A percentile compares a stretch with the other conserved stretches of the same genome.
Conservation (phyloP, 2,329 filamentous ascomycete genomes). For the Capronia epimyces region DNA sequence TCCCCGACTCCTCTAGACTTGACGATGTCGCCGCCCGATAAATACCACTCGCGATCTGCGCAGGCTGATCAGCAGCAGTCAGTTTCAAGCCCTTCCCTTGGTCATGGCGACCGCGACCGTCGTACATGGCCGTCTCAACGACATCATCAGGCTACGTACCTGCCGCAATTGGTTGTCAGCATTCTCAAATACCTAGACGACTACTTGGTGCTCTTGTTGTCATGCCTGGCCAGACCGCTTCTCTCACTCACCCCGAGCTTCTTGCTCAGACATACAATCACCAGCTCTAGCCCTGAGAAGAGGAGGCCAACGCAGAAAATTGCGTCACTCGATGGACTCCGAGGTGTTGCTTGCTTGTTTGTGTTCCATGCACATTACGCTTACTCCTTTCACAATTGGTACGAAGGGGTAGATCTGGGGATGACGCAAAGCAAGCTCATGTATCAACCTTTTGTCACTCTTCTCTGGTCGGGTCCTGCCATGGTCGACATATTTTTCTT, state of each 20-base stretch:
- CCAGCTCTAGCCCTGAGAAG: not conserved
- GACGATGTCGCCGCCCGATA: not conserved
- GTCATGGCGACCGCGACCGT: not conserved
- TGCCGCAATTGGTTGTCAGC: not conserved
- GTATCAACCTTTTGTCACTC: conserved; percentile 13
- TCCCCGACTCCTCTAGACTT: not conserved
- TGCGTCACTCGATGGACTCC: conserved; percentile 36
- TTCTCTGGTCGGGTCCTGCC: conserved; percentile 12
- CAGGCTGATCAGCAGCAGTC: not conserved
- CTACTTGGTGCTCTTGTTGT: not conserved
- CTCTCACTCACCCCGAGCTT: not conserved
- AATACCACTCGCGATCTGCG: not conserved
- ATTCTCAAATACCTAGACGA: not conserved
- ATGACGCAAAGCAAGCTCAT: conserved; percentile 3
- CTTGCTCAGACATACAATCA: not conserved
- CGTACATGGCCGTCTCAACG: not conserved
- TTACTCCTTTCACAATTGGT: conserved; percentile 10
- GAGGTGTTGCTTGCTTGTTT: conserved; percentile 38
- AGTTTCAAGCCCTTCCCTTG: too few relatives aligned
- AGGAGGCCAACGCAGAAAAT: conserved; percentile 9
- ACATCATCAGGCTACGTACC: not conserved
- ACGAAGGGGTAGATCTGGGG: not conserved
- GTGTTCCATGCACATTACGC: conserved; percentile 20
- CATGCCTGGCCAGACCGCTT: not conserved
- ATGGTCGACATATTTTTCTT: conserved; percentile 44